phyloP scores from a whole-genome alignment of 768 basidiomycete species.

The Bullera alba region DNA sequence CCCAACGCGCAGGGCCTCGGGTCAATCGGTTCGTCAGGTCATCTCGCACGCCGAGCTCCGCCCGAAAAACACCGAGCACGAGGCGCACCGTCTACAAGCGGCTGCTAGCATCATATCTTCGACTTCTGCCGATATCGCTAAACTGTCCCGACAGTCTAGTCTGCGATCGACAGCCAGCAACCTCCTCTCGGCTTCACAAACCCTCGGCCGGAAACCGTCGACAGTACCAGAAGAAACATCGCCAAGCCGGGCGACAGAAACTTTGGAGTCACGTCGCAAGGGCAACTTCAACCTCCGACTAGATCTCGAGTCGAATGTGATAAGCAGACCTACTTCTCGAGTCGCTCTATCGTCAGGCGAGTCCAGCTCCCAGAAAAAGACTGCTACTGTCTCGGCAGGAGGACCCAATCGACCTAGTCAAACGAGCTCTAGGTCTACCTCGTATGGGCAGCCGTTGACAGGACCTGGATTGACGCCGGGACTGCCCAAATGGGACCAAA shows the following conservation, averaged over 20 bases:
- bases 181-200: slow-evolving; percentile 2
- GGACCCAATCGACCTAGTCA: slow-evolving; percentile 3
- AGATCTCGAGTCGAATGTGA: slow-evolving; percentile 35
- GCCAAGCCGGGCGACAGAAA: slow-evolving; percentile 12
- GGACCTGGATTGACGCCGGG: slow-evolving; percentile 37
- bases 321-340: slow-evolving; percentile 13
- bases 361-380: background rate
- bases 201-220: slow-evolving; percentile 18
- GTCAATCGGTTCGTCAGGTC: slow-evolving; percentile 19
- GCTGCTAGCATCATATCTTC: slow-evolving; percentile 15
- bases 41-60: slow-evolving; percentile 32
- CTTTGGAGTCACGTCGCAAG: slow-evolving; percentile 41
- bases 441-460: slow-evolving; percentile 19
- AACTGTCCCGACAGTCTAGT: slow-evolving; percentile 12
- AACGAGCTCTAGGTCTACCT: slow-evolving; percentile 12
- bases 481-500: slow-evolving; percentile 40
- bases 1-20: slow-evolving; percentile 15
- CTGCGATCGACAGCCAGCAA: too few species aligned
- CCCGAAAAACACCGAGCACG: background rate
- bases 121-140: slow-evolving; percentile 23
- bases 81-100: background rate
- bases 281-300: slow-evolving; percentile 39
- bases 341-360: slow-evolving; percentile 4
- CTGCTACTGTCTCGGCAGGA: slow-evolving; percentile 5
- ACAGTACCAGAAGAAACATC: slow-evolving; percentile 21